Conservation (phyloP, 2,329 filamentous ascomycete genomes). For the Furcasterigmium sp. region DNA sequence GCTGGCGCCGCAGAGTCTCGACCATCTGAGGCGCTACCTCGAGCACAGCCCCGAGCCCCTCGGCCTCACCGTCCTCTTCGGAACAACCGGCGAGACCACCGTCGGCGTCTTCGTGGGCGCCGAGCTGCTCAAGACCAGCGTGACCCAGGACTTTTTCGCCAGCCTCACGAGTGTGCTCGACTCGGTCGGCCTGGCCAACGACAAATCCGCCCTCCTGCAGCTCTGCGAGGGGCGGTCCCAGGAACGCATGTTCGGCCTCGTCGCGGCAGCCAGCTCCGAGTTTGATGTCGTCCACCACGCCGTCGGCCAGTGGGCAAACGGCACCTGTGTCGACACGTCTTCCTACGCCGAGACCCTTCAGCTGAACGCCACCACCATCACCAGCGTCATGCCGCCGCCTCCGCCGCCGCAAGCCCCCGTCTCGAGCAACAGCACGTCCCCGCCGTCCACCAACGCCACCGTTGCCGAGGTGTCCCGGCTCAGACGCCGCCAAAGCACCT, state of each 20-base stretch:
- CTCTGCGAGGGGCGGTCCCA: slow-evolving; percentile 20
- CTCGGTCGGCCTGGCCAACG: slow-evolving; percentile 3
- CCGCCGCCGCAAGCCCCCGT: slow-evolving; percentile 4
- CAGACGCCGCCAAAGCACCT: slow-evolving; percentile 6
- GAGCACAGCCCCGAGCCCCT: not conserved
- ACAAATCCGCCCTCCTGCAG: slow-evolving; percentile 17
- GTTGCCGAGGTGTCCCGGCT: not conserved
- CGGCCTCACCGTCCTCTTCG: slow-evolving; percentile 7
- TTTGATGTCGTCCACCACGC: slow-evolving; percentile 19
- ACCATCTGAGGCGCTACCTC: slow-evolving; percentile 5
- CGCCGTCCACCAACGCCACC: not conserved
- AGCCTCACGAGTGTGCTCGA: slow-evolving; percentile 1
- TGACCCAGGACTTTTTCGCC: slow-evolving; percentile 4
- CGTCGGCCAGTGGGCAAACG: slow-evolving; percentile 15
- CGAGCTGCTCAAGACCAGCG: slow-evolving; percentile 10
- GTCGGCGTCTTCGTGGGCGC: slow-evolving; percentile 16
- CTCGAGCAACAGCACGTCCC: not conserved
- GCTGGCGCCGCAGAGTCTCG: slow-evolving; percentile 3
- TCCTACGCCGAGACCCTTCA: not conserved
- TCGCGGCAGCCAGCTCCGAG: slow-evolving; percentile 17
- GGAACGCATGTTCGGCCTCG: slow-evolving; percentile 22
- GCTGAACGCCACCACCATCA: not conserved
- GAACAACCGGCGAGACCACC: slow-evolving; percentile 3
- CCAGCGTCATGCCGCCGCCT: slow-evolving; percentile 1
- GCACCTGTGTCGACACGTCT: slow-evolving; percentile 5